phyloP scores from a whole-genome alignment of 1,284 basidiomycete genomes.

The Cryptococcus sp. region DNA sequence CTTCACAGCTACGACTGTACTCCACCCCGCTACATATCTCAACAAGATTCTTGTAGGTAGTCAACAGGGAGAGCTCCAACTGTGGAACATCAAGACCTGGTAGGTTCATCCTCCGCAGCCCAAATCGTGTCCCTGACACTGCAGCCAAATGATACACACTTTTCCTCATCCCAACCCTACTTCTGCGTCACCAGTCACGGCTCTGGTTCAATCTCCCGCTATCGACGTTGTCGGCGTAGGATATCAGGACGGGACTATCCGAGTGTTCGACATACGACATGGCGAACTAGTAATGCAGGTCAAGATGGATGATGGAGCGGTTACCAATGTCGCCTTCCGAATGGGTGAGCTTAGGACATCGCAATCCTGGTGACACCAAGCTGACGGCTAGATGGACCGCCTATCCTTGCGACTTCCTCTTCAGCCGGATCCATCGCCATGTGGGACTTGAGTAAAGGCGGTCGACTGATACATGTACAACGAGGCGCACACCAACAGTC shows the following conservation, averaged over 20 bases:
- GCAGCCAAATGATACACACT: constrained; percentile 49
- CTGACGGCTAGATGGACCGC: constrained; percentile 62
- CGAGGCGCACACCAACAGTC: constrained; percentile 80
- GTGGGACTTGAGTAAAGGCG: constrained; percentile 82
- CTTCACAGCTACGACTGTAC: constrained; percentile 74
- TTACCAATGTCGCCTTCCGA: constrained; percentile 75
- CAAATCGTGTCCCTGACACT: neutral
- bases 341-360: constrained; percentile 58
- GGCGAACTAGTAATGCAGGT: constrained; percentile 84
- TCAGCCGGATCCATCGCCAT: constrained; percentile 80
- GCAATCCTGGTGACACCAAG: neutral
- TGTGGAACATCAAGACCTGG: constrained; percentile 92
- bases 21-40: constrained; percentile 94
- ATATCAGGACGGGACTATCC: constrained; percentile 78
- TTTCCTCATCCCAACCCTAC: constrained; percentile 46
- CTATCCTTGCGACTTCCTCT: constrained; percentile 77
- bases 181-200: constrained; percentile 57
- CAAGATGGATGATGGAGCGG: constrained; percentile 70
- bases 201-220: constrained; percentile 84
- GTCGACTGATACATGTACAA: constrained; percentile 72
- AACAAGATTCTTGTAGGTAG: constrained; percentile 91
- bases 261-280: constrained; percentile 80
- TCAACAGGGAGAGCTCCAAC: constrained; percentile 70
- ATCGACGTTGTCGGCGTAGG: constrained; percentile 93
- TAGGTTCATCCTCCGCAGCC: constrained; percentile 48